A percentile compares a stretch with the other conserved stretches of the same genome.
Conservation (phyloP, 129 eudicot genomes). For the Gnaphalium uliginosum region DNA sequence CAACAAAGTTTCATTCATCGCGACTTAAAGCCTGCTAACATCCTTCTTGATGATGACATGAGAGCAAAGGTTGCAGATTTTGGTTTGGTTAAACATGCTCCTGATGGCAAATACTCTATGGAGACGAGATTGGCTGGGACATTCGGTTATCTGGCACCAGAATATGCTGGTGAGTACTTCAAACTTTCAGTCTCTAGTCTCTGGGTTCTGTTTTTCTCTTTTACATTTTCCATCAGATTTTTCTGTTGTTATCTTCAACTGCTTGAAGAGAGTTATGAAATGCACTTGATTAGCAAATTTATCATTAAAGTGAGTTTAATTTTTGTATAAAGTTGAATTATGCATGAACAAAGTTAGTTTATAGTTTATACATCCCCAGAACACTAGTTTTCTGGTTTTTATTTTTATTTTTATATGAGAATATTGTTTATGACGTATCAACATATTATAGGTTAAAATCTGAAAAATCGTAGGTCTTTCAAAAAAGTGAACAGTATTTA, state of each 20-base stretch:
- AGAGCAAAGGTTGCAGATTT: constrained; percentile 51
- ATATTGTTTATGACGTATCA: too few species aligned
- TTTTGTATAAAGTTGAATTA: too few species aligned
- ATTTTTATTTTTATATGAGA: too few species aligned
- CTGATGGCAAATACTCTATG: constrained; percentile 38
- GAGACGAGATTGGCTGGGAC: constrained; percentile 50
- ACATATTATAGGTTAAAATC: too few species aligned
- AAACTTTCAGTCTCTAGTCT: neutral
- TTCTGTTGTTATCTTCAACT: neutral
- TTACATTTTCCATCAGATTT: neutral
- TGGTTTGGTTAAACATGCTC: constrained; percentile 40
- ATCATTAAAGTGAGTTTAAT: too few species aligned
- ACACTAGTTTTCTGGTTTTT: too few species aligned
- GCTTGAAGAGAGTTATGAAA: too few species aligned
- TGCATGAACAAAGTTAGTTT: too few species aligned
- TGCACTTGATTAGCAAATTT: too few species aligned
- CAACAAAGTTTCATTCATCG: constrained; percentile 43
- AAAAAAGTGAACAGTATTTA: too few species aligned
- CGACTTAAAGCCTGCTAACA: constrained; percentile 43
- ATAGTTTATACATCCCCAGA: too few species aligned
- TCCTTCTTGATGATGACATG: constrained; percentile 44
- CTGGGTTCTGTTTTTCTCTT: neutral
- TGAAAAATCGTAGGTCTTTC: too few species aligned
- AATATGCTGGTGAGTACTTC: constrained; percentile 33
- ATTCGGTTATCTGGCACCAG: constrained; percentile 43